Percentiles rank a stretch among this genome's conserved stretches.
Conservation (phyloP, 768 basidiomycete species). For the Agaricus bisporus region DNA sequence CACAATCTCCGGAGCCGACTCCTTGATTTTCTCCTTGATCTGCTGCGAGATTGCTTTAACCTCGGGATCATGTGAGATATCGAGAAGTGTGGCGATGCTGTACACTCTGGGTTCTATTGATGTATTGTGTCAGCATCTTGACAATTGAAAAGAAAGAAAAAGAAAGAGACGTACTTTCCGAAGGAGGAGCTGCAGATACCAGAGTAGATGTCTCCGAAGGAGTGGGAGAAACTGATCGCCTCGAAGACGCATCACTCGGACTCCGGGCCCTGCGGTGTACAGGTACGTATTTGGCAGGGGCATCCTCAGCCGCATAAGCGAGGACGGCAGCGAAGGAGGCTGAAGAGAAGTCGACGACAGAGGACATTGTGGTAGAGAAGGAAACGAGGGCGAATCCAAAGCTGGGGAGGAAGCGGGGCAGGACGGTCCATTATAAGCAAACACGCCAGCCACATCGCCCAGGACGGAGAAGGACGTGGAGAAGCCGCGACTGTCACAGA, state of each 20-base stretch:
- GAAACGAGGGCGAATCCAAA: not conserved
- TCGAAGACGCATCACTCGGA: not conserved
- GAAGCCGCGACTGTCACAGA: not conserved
- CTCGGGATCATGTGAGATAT: conserved; percentile 6
- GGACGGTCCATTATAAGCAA: not conserved
- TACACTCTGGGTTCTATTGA: conserved; percentile 1
- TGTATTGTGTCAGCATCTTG: not conserved
- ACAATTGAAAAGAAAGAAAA: not conserved
- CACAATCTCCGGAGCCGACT: conserved; percentile 20
- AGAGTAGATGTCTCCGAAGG: conserved; percentile 4
- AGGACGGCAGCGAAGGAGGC: not conserved
- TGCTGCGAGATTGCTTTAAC: not conserved
- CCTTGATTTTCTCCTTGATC: conserved; percentile 6
- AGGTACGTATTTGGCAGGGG: conserved; percentile 5
- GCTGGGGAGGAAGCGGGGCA: not conserved
- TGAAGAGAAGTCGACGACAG: not conserved
- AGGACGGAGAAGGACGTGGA: conserved; percentile 9
- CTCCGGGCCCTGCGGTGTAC: conserved; percentile 1
- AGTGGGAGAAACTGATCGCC: conserved; percentile 1
- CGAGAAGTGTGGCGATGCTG: conserved; percentile 5
- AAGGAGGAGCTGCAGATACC: not conserved
- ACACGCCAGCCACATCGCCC: not conserved
- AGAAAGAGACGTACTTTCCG: not conserved
- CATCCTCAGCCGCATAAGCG: not conserved
- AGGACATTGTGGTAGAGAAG: not conserved